A percentile compares a stretch with the other conserved stretches of the same genome.
These are phyloP conservation scores for Metrosideros polymorpha DNA, from an alignment of 441 rosid genomes.

Conservation along the genomic window DNA sequence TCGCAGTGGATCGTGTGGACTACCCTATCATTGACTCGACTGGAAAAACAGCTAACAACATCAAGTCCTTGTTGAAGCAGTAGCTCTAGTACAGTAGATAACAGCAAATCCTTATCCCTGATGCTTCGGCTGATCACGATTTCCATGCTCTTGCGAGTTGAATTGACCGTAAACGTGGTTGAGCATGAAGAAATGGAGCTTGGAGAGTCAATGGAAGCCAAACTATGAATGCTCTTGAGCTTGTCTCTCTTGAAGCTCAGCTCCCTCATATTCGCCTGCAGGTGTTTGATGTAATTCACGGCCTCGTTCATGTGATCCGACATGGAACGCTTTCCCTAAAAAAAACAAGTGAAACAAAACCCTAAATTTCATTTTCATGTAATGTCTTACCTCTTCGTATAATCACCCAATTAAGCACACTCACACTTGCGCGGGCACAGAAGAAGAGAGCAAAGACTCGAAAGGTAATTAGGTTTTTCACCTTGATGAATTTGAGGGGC, in stretches of 20 bases:
- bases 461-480: neutral
- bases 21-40: neutral
- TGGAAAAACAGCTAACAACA: neutral
- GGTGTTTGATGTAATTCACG: neutral
- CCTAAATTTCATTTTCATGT: neutral
- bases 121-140: neutral
- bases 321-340: constrained; percentile 6
- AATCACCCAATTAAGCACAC: neutral
- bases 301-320: constrained; percentile 8
- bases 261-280: neutral
- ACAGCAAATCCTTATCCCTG: neutral
- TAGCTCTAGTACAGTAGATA: neutral
- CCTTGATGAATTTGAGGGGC: constrained; percentile 1
- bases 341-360: neutral
- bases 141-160: neutral
- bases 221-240: neutral
- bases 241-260: neutral
- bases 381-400: neutral
- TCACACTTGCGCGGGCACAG: too few relatives aligned
- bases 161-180: neutral
- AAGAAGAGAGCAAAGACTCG: neutral
- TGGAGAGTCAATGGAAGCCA: neutral
- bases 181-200: neutral
- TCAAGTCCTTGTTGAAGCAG: neutral
- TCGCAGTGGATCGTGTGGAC: neutral